phyloP scores from a whole-genome alignment of 2,329 filamentous ascomycete genomes.

The Gaeumannomyces sp. region DNA sequence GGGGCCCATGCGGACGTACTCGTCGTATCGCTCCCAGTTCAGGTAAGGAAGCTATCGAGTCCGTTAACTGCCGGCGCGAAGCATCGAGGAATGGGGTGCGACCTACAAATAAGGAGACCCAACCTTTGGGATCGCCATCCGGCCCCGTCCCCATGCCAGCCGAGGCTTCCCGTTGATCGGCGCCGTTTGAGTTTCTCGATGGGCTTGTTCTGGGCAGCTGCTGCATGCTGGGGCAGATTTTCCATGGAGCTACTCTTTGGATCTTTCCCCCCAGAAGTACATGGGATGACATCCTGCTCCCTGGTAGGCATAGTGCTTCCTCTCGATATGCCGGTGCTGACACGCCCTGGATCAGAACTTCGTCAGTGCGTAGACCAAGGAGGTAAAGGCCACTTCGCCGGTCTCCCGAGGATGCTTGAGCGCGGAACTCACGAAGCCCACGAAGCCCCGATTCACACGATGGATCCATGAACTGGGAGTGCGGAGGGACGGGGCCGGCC shows the following conservation, averaged over 20 bases:
- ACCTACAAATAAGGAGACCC: neutral
- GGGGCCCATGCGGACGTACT: neutral
- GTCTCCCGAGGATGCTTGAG: no score
- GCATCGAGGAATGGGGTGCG: no score
- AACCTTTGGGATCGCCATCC: neutral
- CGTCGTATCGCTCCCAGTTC: neutral
- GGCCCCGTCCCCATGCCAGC: neutral
- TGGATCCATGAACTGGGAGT: neutral
- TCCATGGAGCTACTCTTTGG: neutral
- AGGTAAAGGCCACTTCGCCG: no score
- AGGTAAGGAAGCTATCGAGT: neutral
- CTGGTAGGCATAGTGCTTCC: neutral
- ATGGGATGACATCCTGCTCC: neutral
- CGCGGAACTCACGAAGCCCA: neutral
- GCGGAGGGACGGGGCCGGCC: neutral
- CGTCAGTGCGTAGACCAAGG: no score
- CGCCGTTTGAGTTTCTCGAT: neutral
- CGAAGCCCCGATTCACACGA: neutral
- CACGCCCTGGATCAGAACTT: neutral
- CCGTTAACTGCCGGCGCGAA: neutral
- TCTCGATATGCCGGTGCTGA: neutral
- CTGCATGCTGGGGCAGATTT: neutral
- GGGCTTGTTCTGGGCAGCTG: neutral
- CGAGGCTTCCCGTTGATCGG: neutral
- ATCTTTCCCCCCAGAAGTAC: neutral